These are phyloP conservation scores for Vitis hybrid DNA, from an alignment of 177 flowering plant genomes.

Conservation along the genomic window DNA sequence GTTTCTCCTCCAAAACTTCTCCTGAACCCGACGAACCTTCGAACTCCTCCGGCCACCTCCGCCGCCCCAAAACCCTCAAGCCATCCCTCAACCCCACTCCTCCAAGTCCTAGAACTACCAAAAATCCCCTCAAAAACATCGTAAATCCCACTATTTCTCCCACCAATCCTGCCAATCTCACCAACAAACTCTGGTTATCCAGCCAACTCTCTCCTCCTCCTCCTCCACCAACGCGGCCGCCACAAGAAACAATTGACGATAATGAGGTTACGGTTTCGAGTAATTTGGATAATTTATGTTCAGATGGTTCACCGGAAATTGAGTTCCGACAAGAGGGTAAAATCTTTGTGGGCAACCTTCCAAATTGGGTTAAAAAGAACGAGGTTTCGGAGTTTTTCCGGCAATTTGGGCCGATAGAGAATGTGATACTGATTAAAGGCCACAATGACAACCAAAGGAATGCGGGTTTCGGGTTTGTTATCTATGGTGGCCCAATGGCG, in stretches of 20 bases:
- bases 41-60: constrained; percentile 24
- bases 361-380: constrained; percentile 73
- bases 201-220: constrained; percentile 62
- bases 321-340: constrained; percentile 73
- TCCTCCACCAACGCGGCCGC: constrained; percentile 26
- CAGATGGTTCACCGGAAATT: not conserved
- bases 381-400: constrained; percentile 76
- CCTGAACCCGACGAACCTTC: constrained; percentile 21
- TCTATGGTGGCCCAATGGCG: constrained; percentile 65
- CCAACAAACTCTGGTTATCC: constrained; percentile 68
- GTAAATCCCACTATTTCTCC: constrained; percentile 22
- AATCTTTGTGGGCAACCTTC: constrained; percentile 87
- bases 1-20: constrained; percentile 19
- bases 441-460: constrained; percentile 67
- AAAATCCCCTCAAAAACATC: constrained; percentile 27
- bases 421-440: constrained; percentile 76
- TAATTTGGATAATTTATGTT: not conserved
- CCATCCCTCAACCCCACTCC: constrained; percentile 5
- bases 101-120: not conserved
- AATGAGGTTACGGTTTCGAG: constrained; percentile 8
- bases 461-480: constrained; percentile 80
- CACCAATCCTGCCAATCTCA: constrained; percentile 23
- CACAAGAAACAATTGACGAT: constrained; percentile 4
- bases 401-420: constrained; percentile 84
- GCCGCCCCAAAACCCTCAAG: constrained; percentile 33